Conservation (phyloP, 1,284 basidiomycete genomes). For the Austroboletus niveus region DNA sequence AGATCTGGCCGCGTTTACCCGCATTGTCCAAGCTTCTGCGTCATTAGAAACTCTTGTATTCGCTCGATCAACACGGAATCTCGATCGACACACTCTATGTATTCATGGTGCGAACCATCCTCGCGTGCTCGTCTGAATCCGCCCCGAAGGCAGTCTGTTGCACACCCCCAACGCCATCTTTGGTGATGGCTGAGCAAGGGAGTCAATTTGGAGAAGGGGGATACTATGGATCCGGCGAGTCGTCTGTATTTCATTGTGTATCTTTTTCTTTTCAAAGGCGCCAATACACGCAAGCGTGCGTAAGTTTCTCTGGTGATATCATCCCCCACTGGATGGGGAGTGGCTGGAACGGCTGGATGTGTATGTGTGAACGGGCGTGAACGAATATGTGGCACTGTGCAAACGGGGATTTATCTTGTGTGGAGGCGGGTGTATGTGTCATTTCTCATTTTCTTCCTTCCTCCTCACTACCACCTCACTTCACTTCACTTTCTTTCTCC, state of each 20-base stretch:
- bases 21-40: slow-evolving; percentile 76
- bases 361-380: slow-evolving; percentile 87
- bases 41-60: slow-evolving; percentile 89
- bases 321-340: no score
- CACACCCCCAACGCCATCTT: no score
- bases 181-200: no score
- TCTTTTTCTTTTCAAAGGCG: neutral
- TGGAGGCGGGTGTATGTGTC: slow-evolving; percentile 85
- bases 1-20: slow-evolving; percentile 77
- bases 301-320: no score
- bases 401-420: slow-evolving; percentile 76
- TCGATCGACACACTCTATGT: slow-evolving; percentile 89
- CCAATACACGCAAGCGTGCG: neutral
- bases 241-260: neutral
- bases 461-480: no score
- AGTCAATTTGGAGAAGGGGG: slow-evolving; percentile 51
- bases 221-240: slow-evolving; percentile 74
- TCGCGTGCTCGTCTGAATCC: slow-evolving; percentile 21
- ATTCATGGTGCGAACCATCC: slow-evolving; percentile 56
- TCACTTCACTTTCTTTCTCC: no score
- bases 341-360: slow-evolving; percentile 47
- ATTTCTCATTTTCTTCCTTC: neutral
- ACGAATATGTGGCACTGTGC: slow-evolving; percentile 89
- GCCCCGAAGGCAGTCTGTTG: slow-evolving; percentile 48
- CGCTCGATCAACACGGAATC: slow-evolving; percentile 95